Conservation (phyloP, 805 yeast genomes). For the Metschnikowia santaceciliae region DNA sequence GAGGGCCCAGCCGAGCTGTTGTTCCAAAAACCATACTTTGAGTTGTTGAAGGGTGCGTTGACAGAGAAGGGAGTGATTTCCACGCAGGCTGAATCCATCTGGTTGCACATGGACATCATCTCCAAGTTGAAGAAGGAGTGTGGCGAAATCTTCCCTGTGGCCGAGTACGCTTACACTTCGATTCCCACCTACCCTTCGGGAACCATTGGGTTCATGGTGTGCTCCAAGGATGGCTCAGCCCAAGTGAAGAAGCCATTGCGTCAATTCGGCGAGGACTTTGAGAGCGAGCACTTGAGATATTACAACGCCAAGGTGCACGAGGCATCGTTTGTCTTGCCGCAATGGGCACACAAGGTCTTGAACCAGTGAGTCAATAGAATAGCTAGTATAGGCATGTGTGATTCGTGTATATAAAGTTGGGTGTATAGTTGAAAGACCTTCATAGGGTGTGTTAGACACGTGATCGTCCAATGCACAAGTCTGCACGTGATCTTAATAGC, state of each 20-base stretch:
- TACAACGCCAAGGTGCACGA: constrained; percentile 80
- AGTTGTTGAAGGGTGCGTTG: constrained; percentile 78
- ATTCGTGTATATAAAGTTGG: no score
- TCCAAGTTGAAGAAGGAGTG: constrained; percentile 80
- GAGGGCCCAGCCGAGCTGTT: constrained; percentile 96
- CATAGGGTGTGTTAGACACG: no score
- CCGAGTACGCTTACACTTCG: constrained; percentile 84
- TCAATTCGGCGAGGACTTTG: constrained; percentile 57
- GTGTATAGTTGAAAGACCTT: no score
- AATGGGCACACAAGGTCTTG: constrained; percentile 64
- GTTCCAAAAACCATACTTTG: constrained; percentile 89
- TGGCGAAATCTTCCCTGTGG: constrained; percentile 81
- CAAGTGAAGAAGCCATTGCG: constrained; percentile 70
- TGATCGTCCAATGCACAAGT: no score
- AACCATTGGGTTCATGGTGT: constrained; percentile 96
- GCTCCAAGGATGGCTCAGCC: constrained; percentile 68
- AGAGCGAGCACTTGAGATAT: constrained; percentile 65
- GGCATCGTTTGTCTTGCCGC: constrained; percentile 90
- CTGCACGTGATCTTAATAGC: no score
- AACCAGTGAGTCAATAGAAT: constrained; percentile 21
- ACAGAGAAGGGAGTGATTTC: constrained; percentile 88
- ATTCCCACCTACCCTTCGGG: constrained; percentile 98
- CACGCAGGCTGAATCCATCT: constrained; percentile 94
- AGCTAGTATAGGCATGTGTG: background rate
- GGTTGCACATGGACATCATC: constrained; percentile 86